A percentile compares a stretch with the other conserved stretches of the same genome.
phyloP scores from a whole-genome alignment of 805 yeast genomes.

The Zygotorulaspora chibaensis region DNA sequence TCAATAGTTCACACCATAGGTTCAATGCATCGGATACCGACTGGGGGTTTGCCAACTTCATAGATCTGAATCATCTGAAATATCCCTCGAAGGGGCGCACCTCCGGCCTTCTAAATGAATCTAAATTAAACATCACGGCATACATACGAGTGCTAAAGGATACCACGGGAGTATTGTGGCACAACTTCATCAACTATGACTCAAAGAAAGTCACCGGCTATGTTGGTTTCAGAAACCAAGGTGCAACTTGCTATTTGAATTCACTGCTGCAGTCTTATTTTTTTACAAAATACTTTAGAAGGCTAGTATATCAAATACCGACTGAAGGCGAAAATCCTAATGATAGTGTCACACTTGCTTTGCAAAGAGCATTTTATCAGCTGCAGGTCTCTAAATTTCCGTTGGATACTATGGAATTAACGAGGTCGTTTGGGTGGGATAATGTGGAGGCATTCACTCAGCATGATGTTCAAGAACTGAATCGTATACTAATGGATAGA shows the following conservation, averaged over 20 bases:
- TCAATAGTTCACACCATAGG: conserved; percentile 70
- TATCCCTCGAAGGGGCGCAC: conserved; percentile 37
- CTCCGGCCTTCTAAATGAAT: conserved; percentile 45
- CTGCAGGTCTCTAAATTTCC: conserved; percentile 70
- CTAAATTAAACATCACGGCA: conserved; percentile 65
- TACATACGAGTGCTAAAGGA: conserved; percentile 76
- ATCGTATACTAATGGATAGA: conserved; percentile 91
- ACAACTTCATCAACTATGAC: conserved; percentile 75
- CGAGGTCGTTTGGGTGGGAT: conserved; percentile 97
- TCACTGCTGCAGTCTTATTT: conserved; percentile 87
- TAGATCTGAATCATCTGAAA: conserved; percentile 50
- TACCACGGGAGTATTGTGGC: conserved; percentile 93
- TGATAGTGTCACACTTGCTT: conserved; percentile 70
- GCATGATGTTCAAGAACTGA: conserved; percentile 96
- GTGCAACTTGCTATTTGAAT: conserved; percentile 96
- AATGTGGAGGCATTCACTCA: conserved; percentile 92
- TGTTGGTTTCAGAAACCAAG: conserved; percentile 93
- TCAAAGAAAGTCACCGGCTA: conserved; percentile 84
- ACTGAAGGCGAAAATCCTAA: conserved; percentile 53
- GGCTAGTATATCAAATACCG: conserved; percentile 85
- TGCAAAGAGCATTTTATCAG: conserved; percentile 83
- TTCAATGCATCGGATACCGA: conserved; percentile 74
- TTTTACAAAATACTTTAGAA: conserved; percentile 77
- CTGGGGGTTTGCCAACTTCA: conserved; percentile 90
- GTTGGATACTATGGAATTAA: conserved; percentile 79